Evolutionary conservation across 2,329 filamentous ascomycete species (phyloP).

Genomic region (Botryotinia convoluta): DNA sequence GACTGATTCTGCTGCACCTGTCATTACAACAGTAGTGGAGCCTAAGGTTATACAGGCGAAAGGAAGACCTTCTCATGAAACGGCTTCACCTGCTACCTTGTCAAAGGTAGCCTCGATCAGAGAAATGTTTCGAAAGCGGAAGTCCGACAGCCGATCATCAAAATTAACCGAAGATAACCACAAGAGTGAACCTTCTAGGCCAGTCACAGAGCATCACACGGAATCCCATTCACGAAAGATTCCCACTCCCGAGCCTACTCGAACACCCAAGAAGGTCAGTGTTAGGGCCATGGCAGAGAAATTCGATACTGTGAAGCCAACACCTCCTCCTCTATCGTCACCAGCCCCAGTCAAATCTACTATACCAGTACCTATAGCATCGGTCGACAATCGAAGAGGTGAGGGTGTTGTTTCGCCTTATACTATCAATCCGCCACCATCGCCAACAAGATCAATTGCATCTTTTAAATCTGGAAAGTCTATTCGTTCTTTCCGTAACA

Average conservation of each 20-base stretch:
- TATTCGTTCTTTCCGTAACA: constrained; percentile 20
- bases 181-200: not conserved
- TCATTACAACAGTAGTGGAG: not conserved
- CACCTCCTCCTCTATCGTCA: constrained; percentile 22
- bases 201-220: not conserved
- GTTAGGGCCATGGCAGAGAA: constrained; percentile 36
- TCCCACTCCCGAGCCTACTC: not conserved
- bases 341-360: constrained; percentile 19
- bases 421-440: constrained; percentile 31
- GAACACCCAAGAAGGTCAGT: constrained; percentile 22
- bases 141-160: constrained; percentile 13
- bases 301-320: constrained; percentile 27
- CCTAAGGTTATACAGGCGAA: not conserved
- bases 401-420: constrained; percentile 32
- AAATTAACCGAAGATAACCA: not conserved
- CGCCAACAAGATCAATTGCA: constrained; percentile 33
- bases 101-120: constrained; percentile 18
- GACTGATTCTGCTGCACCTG: not conserved
- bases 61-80: not conserved
- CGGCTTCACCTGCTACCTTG: constrained; percentile 1
- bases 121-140: constrained; percentile 16
- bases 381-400: constrained; percentile 12
- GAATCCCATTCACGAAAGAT: not conserved
- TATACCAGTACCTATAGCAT: not conserved
- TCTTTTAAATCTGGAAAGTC: constrained; percentile 27